A percentile compares a stretch with the other conserved stretches of the same genome.
Conservation (phyloP, 495 filamentous ascomycete species). For the Penicillium nucicola region DNA sequence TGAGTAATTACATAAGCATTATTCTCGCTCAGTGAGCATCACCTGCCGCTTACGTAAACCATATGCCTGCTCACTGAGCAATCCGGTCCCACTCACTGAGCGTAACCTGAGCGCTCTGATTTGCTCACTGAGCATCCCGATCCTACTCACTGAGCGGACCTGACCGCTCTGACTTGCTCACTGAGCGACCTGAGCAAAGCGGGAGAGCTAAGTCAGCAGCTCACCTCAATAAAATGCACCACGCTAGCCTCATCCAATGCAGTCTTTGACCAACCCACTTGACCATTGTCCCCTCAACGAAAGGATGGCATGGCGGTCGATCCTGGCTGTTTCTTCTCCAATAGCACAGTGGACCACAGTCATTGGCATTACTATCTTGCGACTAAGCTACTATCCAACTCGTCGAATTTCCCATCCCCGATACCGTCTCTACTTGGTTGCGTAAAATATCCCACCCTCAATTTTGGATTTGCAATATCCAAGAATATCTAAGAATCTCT, state of each 20-base stretch:
- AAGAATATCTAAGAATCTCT: slow-evolving; percentile 2
- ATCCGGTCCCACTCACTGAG: too few relatives aligned
- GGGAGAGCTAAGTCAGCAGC: not conserved
- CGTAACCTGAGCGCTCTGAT: too few relatives aligned
- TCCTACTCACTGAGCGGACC: too few relatives aligned
- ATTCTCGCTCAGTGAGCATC: too few relatives aligned
- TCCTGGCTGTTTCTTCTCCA: too few relatives aligned
- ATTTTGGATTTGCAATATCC: slow-evolving; percentile 1
- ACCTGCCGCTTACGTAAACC: too few relatives aligned
- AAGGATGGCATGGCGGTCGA: too few relatives aligned
- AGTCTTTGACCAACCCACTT: not conserved
- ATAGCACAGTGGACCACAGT: not conserved
- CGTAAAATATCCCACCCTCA: slow-evolving; percentile 2
- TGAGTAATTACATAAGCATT: not conserved
- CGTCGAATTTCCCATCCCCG: not conserved
- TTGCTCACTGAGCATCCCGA: too few relatives aligned
- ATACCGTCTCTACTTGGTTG: slow-evolving; percentile 5
- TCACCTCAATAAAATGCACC: slow-evolving; percentile 4
- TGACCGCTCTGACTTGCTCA: too few relatives aligned
- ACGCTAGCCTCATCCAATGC: slow-evolving; percentile 2
- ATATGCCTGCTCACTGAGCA: slow-evolving; percentile 33
- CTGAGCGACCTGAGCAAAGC: too few relatives aligned
- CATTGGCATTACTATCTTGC: too few relatives aligned
- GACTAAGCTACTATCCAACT: too few relatives aligned
- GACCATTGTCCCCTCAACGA: not conserved